Evolutionary conservation across 2,329 filamentous ascomycete genomes (phyloP).

Genomic region (Colletotrichum sp.): DNA sequence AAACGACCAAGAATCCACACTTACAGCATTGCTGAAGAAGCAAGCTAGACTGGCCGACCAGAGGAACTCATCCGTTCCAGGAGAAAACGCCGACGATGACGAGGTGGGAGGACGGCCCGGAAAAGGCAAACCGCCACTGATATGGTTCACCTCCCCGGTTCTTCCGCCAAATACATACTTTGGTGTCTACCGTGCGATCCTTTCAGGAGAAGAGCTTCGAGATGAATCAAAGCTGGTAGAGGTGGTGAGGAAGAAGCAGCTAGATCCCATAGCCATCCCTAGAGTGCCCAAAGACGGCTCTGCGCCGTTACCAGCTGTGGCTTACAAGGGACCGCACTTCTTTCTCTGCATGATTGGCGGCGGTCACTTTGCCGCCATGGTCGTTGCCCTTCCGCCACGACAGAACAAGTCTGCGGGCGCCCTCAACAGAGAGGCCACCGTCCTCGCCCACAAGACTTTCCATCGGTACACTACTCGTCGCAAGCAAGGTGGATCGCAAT

Average conservation of each 20-base stretch:
- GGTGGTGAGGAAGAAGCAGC: constrained; percentile 77
- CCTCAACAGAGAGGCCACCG: constrained; percentile 83
- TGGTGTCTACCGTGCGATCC: constrained; percentile 84
- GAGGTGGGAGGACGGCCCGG: constrained; percentile 48
- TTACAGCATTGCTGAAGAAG: constrained; percentile 80
- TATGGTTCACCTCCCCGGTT: constrained; percentile 84
- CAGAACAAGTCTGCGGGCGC: constrained; percentile 73
- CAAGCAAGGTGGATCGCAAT: constrained; percentile 96
- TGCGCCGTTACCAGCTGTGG: constrained; percentile 48
- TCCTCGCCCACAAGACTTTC: constrained; percentile 96
- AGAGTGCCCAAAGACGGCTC: constrained; percentile 64
- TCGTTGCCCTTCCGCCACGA: constrained; percentile 86
- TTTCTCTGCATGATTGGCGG: constrained; percentile 99
- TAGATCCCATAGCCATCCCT: constrained; percentile 63
- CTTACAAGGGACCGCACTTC: constrained; percentile 78
- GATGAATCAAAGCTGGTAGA: constrained; percentile 67
- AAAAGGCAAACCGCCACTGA: constrained; percentile 63
- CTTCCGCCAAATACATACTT: constrained; percentile 81
- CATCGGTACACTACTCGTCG: constrained; percentile 95
- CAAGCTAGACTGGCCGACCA: constrained; percentile 75
- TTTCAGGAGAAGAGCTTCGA: constrained; percentile 74
- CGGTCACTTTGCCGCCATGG: constrained; percentile 96
- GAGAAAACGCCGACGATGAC: constrained; percentile 53
- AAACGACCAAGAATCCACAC: constrained; percentile 67
- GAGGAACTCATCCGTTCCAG: constrained; percentile 42